Percentiles rank a stretch among this genome's conserved stretches.
These are phyloP conservation scores for Durusdinium trenchii DNA, from an alignment of 73 alveolate species.

Conservation along the genomic window DNA sequence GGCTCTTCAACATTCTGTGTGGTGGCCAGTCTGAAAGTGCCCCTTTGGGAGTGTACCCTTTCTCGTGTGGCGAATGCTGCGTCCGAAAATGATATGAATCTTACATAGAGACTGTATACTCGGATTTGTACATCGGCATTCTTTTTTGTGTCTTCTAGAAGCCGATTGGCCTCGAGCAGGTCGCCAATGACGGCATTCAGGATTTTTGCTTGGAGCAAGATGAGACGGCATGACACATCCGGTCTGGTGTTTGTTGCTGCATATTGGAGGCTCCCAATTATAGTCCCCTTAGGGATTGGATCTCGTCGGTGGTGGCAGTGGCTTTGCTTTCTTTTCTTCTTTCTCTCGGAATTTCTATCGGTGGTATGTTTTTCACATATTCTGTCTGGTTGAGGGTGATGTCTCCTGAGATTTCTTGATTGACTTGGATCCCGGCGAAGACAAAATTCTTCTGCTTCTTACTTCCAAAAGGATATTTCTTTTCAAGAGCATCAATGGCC, in stretches of 20 bases:
- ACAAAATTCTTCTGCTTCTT: neutral
- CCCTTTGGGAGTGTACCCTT: neutral
- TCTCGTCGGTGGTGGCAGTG: neutral
- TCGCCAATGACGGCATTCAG: neutral
- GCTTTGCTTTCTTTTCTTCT: neutral
- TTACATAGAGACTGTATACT: neutral
- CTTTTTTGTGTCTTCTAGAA: neutral
- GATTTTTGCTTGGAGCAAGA: neutral
- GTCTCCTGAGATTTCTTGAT: neutral
- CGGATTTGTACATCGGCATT: neutral
- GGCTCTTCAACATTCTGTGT: neutral
- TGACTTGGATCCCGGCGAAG: neutral
- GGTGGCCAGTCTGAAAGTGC: neutral
- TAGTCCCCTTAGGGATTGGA: neutral
- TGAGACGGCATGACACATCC: neutral
- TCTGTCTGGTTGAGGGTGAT: neutral
- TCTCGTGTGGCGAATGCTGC: neutral
- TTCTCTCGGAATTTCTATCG: neutral
- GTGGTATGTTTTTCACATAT: neutral
- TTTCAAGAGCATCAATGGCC: neutral
- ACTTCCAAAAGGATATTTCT: neutral
- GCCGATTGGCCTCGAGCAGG: neutral
- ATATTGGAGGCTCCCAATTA: neutral
- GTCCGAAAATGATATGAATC: neutral
- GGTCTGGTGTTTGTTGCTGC: slow-evolving; percentile 20